A percentile compares a stretch with the other conserved stretches of the same genome.
Evolutionary conservation across 345 rosid species (phyloP).

Genomic region (Raphanus raphanistrum): DNA sequence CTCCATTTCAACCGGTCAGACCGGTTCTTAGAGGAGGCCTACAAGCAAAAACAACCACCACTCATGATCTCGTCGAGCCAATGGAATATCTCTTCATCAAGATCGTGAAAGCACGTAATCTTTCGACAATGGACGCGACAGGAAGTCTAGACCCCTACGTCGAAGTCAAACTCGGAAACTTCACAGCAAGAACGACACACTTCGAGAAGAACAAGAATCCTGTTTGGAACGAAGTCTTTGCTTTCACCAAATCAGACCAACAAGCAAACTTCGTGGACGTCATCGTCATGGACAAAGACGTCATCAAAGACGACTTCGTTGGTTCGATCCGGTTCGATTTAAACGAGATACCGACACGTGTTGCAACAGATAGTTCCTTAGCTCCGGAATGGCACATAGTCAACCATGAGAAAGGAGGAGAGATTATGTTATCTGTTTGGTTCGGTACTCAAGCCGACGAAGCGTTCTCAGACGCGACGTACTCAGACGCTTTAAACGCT

Average conservation of each 20-base stretch:
- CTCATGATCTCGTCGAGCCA: background rate
- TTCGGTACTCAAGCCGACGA: background rate
- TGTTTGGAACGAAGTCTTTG: background rate
- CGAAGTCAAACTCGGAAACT: background rate
- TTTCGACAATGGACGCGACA: background rate
- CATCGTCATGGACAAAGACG: background rate
- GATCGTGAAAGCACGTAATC: background rate
- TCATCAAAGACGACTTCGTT: background rate
- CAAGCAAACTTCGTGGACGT: background rate
- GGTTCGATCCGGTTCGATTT: background rate
- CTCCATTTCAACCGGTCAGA: background rate
- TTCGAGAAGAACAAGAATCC: background rate
- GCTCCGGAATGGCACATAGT: background rate
- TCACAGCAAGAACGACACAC: background rate
- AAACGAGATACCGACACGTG: background rate
- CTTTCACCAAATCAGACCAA: background rate
- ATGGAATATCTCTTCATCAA: background rate
- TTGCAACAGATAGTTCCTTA: background rate
- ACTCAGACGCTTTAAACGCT: background rate
- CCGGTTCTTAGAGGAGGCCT: background rate
- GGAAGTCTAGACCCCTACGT: background rate
- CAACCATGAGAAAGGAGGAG: background rate
- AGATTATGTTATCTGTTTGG: background rate
- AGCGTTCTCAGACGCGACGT: background rate
- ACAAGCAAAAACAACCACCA: background rate